Conservation (phyloP, 1,139 yeast species). For the Taiozyma onychis region DNA sequence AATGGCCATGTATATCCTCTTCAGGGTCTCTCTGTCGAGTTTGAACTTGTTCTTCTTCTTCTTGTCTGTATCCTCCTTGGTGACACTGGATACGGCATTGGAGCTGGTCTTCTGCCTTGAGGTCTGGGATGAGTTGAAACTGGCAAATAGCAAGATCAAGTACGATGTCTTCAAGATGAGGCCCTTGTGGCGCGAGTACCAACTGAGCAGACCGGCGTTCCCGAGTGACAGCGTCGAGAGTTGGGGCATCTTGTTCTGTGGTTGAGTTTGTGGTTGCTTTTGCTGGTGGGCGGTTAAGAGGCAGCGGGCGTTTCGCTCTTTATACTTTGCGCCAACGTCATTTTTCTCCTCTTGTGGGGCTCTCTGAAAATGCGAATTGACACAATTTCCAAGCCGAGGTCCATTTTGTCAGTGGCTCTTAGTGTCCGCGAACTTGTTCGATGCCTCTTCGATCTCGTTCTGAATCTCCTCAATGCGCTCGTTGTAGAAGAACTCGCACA, state of each 20-base stretch:
- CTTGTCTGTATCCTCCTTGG: conserved; percentile 2
- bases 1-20: conserved; percentile 12
- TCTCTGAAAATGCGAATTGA: not conserved
- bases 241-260: not conserved
- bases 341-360: not conserved
- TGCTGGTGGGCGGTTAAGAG: not conserved
- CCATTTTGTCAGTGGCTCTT: not conserved
- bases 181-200: conserved; percentile 40
- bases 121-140: conserved; percentile 18
- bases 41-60: conserved; percentile 22
- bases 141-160: conserved; percentile 17
- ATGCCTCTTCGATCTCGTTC: conserved; percentile 7
- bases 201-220: conserved; percentile 13
- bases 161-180: conserved; percentile 29
- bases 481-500: conserved; percentile 20
- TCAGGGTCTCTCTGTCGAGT: conserved; percentile 33
- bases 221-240: not conserved
- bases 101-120: not conserved
- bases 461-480: conserved; percentile 13
- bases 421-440: conserved; percentile 6
- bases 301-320: not conserved
- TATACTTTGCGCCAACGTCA: not conserved
- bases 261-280: not conserved
- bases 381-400: not conserved
- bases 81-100: conserved; percentile 8